Evolutionary conservation across 768 basidiomycete species (phyloP), one percentile per base, ranked within the genome.

Genomic region (Coprinellus aureogranulatus): DNA sequence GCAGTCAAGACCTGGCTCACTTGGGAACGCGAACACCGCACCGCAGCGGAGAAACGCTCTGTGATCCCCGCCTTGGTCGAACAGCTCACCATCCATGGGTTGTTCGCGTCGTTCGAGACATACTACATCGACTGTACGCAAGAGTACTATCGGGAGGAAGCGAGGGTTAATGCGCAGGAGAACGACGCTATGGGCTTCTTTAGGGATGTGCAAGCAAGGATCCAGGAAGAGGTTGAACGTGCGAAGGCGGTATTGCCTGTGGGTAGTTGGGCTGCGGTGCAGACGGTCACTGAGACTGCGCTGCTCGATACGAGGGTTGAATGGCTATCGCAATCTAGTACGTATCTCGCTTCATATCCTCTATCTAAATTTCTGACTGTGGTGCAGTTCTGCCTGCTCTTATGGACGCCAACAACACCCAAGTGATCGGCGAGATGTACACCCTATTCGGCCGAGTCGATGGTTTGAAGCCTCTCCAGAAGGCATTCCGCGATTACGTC

Each of bases 101-200:
- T 83, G 57, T 92, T 89, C 62, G 63, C 77, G 22, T 63, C 76
- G 25, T 86, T 92, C 54, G 86, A 90, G 63, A 72, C 77, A 8
- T 77, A 71, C 57, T 83, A 86, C 62, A 61, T 88, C 42, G 69
- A 77, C 20, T 61, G 75, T 20, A 85, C 88, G 0, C 65, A 69
- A 20, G 66, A 72, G 1, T 89, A 81, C 64, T 92, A 89, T 64
- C 53, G 70, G 0, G 67, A 62, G 0, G 85, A 91, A 65, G 85
- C 85, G 0, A 60, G 67, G 14, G 61, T 63, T 37, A 69, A 72
- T 26, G 68, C 77, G 57, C 71, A 78, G 57, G 71, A 78, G 41
- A 65, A 74, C 45, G 62, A 76, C 16, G 80, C 89, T 0, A 73
- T 76, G 52, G 70, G 67, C 1, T 91, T 89, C 67, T 79, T 92